Conservation (phyloP, 202 grass and related monocot species). For the Dendrocalamus latiflorus region DNA sequence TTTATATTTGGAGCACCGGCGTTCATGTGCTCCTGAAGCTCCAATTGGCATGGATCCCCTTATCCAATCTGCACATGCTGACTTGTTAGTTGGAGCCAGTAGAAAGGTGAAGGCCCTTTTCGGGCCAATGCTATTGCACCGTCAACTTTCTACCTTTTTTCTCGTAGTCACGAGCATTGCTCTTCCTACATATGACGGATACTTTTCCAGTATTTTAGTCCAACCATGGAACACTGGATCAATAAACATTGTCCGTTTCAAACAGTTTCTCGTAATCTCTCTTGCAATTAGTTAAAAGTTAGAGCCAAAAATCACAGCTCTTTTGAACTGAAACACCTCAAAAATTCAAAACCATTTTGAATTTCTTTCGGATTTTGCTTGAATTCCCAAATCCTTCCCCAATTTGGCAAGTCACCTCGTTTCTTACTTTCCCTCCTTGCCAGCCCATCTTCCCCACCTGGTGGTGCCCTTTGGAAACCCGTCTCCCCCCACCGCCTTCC, state of each 20-base stretch:
- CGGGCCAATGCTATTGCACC: not conserved
- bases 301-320: no score
- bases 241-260: not conserved
- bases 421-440: no score
- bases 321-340: no score
- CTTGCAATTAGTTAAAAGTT: no score
- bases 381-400: no score
- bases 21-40: conserved; percentile 16
- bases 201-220: not conserved
- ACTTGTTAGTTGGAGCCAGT: not conserved
- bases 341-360: no score
- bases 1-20: not conserved
- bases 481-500: no score
- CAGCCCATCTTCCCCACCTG: no score
- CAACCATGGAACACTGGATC: not conserved
- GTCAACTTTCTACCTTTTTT: conserved; percentile 12
- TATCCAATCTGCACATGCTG: not conserved
- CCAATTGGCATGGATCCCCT: conserved; percentile 33
- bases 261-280: no score
- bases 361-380: no score
- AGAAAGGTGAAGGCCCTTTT: conserved; percentile 8
- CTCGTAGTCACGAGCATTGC: not conserved
- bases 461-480: no score
- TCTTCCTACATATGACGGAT: not conserved
- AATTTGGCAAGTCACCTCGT: no score